A percentile compares a stretch with the other conserved stretches of the same genome.
Conservation (phyloP, 192 early-diverging fungal genomes). For the Coemansia sp. region DNA sequence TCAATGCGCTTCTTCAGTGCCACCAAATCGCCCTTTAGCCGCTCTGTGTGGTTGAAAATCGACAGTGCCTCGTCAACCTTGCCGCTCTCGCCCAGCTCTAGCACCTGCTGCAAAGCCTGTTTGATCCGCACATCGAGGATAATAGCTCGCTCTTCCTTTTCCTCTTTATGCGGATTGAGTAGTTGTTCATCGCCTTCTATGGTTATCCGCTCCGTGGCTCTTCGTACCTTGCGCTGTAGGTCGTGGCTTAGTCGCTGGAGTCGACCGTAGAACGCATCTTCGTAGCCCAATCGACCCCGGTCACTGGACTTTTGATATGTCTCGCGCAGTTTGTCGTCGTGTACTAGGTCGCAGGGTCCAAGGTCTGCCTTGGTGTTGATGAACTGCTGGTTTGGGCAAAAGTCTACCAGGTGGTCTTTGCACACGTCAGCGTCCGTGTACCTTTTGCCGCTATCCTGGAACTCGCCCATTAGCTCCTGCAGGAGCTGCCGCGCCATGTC, state of each 20-base stretch:
- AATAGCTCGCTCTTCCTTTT: conserved; percentile 78
- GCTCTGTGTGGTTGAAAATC: conserved; percentile 65
- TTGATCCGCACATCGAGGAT: conserved; percentile 82
- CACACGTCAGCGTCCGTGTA: conserved; percentile 59
- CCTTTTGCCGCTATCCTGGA: conserved; percentile 40
- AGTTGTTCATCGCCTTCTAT: conserved; percentile 66
- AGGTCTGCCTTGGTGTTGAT: conserved; percentile 87
- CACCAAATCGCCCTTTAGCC: conserved; percentile 63
- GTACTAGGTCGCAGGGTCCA: conserved; percentile 68
- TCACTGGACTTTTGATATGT: conserved; percentile 62
- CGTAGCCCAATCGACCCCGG: conserved; percentile 68
- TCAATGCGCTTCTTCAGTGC: conserved; percentile 58
- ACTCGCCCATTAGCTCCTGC: conserved; percentile 53
- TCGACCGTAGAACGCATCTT: conserved; percentile 69
- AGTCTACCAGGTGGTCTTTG: conserved; percentile 78
- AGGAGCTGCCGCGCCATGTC: conserved; percentile 53
- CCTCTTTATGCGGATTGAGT: conserved; percentile 66
- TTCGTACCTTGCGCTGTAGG: conserved; percentile 69
- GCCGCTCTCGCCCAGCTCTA: conserved; percentile 74
- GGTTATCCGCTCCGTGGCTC: conserved; percentile 67
- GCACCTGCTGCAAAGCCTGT: conserved; percentile 61
- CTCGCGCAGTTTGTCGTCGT: conserved; percentile 76
- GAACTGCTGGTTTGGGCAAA: conserved; percentile 81
- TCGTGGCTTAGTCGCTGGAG: conserved; percentile 65
- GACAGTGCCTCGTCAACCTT: conserved; percentile 70